A percentile compares a stretch with the other conserved stretches of the same genome.
These are phyloP conservation scores for Alternaria sp. DNA, from an alignment of 2,329 filamentous ascomycete genomes.

Conservation along the genomic window DNA sequence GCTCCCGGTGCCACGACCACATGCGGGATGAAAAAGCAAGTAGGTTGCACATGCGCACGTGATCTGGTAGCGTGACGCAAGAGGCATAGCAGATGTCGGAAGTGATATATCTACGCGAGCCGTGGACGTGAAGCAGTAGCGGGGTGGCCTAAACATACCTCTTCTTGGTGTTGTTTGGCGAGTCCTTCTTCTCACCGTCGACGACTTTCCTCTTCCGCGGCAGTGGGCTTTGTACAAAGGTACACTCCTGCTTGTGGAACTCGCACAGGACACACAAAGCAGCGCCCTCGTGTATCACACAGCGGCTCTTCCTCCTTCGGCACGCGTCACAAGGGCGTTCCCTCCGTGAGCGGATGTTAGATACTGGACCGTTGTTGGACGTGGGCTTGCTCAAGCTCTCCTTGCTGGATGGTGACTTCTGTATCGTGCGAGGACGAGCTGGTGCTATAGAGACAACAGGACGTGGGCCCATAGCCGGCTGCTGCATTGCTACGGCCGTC, in stretches of 20 bases:
- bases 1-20: neutral
- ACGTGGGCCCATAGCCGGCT: conserved; percentile 47
- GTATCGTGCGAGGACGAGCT: conserved; percentile 51
- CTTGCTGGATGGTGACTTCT: conserved; percentile 50
- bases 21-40: neutral
- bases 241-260: conserved; percentile 78
- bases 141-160: conserved; percentile 63
- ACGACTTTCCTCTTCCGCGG: conserved; percentile 81
- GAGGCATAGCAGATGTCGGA: conserved; percentile 6
- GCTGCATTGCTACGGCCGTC: conserved; percentile 52
- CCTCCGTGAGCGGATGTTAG: conserved; percentile 49
- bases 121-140: conserved; percentile 13
- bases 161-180: conserved; percentile 64
- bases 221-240: conserved; percentile 76
- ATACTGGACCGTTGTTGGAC: conserved; percentile 40
- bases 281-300: conserved; percentile 78
- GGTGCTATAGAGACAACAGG: conserved; percentile 52
- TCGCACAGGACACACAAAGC: conserved; percentile 77
- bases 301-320: conserved; percentile 74
- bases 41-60: conserved; percentile 30
- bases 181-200: conserved; percentile 66
- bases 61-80: conserved; percentile 15
- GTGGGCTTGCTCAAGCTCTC: conserved; percentile 51
- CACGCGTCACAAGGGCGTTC: conserved; percentile 68
- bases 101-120: conserved; percentile 10